Evolutionary conservation across 257 asterid species (phyloP).

Genomic region (Capsicum rhomboideum): DNA sequence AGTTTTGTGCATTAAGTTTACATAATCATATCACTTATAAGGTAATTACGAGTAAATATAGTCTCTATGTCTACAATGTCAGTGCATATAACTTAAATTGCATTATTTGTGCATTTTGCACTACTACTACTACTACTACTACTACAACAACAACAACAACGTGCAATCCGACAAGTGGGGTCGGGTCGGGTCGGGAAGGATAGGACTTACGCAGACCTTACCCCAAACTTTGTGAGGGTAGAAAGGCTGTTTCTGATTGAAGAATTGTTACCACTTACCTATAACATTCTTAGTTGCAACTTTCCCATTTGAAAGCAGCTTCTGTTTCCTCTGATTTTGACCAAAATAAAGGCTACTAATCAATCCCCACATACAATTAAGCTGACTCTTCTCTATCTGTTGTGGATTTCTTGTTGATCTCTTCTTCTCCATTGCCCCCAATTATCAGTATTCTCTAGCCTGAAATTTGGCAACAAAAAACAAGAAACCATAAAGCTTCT

Average conservation of each 20-base stretch:
- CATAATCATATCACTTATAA: no score
- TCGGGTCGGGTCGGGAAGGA: neutral
- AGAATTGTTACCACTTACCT: slow-evolving; percentile 18
- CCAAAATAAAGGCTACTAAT: slow-evolving; percentile 40
- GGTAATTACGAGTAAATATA: no score
- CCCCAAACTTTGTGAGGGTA: neutral
- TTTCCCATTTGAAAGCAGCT: slow-evolving; percentile 38
- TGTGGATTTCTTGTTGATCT: slow-evolving; percentile 30
- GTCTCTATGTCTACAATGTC: no score
- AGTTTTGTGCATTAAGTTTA: no score
- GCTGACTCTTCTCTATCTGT: slow-evolving; percentile 21
- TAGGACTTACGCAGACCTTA: neutral
- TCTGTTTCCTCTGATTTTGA: slow-evolving; percentile 21
- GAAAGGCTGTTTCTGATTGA: neutral
- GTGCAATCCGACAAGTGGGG: neutral
- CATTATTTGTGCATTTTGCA: neutral
- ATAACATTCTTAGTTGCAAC: slow-evolving; percentile 7
- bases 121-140: neutral
- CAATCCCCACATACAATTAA: slow-evolving; percentile 51
- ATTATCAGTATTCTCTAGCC: no score
- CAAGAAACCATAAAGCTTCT: neutral
- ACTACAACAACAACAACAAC: neutral
- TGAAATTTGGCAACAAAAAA: neutral
- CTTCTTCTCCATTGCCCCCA: slow-evolving; percentile 50
- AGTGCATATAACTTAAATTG: neutral